Conservation (phyloP, 805 yeast species). For the Hanseniaspora mollemarum region DNA sequence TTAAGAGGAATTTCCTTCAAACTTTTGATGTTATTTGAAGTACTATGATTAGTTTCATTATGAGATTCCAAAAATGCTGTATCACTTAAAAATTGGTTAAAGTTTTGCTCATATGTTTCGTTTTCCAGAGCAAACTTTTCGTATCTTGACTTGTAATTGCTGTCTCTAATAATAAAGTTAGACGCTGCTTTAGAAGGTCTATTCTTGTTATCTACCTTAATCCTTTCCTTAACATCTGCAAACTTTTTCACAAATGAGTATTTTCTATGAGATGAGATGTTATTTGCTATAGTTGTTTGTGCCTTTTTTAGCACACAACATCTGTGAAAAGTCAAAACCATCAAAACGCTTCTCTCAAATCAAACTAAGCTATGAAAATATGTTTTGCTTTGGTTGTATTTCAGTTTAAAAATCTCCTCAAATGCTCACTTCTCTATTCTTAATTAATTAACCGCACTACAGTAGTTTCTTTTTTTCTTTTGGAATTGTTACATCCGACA, state of each 20-base stretch:
- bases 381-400: too few species aligned
- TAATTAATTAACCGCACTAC: too few species aligned
- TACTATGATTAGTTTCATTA: neutral
- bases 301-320: neutral
- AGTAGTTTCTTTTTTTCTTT: too few species aligned
- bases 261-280: neutral
- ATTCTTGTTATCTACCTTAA: neutral
- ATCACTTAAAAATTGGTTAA: neutral
- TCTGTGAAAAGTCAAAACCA: neutral
- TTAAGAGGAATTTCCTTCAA: neutral
- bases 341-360: too few species aligned
- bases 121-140: neutral
- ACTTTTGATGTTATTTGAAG: neutral
- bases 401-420: too few species aligned
- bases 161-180: neutral
- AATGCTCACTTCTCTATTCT: too few species aligned
- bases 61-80: slow-evolving; percentile 10
- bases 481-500: too few species aligned
- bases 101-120: neutral
- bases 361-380: too few species aligned
- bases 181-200: neutral
- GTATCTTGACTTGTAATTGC: too few species aligned
- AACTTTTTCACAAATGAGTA: neutral
- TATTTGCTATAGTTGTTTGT: too few species aligned
- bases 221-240: neutral